Evolutionary conservation across 345 rosid species (phyloP), one percentile per base, ranked within the genome.

Genomic region (Stellera chamaejasme): DNA sequence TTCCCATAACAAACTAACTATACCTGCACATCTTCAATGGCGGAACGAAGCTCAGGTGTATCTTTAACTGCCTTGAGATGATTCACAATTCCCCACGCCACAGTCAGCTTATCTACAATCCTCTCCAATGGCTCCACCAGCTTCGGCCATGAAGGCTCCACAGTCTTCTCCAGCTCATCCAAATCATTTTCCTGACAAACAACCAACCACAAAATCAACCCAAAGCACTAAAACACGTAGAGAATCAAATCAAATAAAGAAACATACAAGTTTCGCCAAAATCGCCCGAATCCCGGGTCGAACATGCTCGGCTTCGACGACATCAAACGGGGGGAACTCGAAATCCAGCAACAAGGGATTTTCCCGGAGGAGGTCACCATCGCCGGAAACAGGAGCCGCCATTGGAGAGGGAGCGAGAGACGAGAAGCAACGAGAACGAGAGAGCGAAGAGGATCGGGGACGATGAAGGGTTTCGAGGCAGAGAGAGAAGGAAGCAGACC

Each of bases 11-110:
- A 7, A 43, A 2, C 15, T 19, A 0, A 19, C 55, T 23, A 36
- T 50, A 87, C 96, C 89, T 92, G 98, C 65, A 92, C 95, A 69
- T 92, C 95, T 69, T 86, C 93, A 55, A 92, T 84, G 46, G 98
- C 95, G 52, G 93, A 69, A 63, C 98, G 93, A 58, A 92, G 88
- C 69, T 91, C 96, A 4, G 81, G 52, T 4, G 90, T 73, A 60
- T 92, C 98, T 82, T 82, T 85, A 27, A 92, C 96, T 65, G 83
- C 60, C 75, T 88, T 92, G 44, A 92, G 90, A 70, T 88, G 96
- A 73, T 78, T 75, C 57, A 88, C 74, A 44, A 82, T 72, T 46
- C 85, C 89, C 98, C 93, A 92, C 63, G 81, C 84, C 28, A 92
- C 82, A 54, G 70, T 10, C 72, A 86, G 67, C 4, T 63, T 71